Conservation (phyloP, 805 yeast species). For the Starmera dryadoides region DNA sequence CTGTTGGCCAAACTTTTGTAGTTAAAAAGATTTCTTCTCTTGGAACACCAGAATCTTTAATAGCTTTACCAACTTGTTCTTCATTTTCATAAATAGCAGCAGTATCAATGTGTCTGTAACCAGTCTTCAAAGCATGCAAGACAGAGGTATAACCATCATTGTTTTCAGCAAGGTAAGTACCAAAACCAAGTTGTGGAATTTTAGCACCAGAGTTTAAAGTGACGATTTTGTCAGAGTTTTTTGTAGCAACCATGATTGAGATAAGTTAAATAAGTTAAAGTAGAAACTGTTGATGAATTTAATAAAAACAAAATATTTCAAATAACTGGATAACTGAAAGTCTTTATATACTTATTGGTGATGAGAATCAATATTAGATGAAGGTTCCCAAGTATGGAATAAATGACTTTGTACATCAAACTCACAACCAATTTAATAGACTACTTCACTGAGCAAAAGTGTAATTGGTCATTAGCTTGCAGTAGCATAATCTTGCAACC, state of each 20-base stretch:
- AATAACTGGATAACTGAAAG: too few relatives aligned
- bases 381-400: too few relatives aligned
- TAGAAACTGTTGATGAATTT: too few relatives aligned
- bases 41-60: conserved; percentile 49
- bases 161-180: conserved; percentile 61
- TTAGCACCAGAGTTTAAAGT: conserved; percentile 54
- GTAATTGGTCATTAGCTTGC: too few relatives aligned
- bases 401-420: too few relatives aligned
- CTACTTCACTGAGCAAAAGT: too few relatives aligned
- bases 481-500: too few relatives aligned
- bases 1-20: conserved; percentile 55
- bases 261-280: too few relatives aligned
- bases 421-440: too few relatives aligned
- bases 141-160: conserved; percentile 52
- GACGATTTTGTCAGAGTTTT: conserved; percentile 15
- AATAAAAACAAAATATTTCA: too few relatives aligned
- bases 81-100: conserved; percentile 28
- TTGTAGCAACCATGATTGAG: conserved; percentile 7
- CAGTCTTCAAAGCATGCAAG: conserved; percentile 48
- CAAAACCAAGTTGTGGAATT: conserved; percentile 67
- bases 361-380: too few relatives aligned
- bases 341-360: too few relatives aligned
- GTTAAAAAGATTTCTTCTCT: conserved; percentile 59
- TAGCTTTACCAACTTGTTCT: conserved; percentile 51
- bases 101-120: conserved; percentile 11